These are phyloP conservation scores for Santalum album DNA, from an alignment of 164 flowering plant genomes.

Conservation along the genomic window DNA sequence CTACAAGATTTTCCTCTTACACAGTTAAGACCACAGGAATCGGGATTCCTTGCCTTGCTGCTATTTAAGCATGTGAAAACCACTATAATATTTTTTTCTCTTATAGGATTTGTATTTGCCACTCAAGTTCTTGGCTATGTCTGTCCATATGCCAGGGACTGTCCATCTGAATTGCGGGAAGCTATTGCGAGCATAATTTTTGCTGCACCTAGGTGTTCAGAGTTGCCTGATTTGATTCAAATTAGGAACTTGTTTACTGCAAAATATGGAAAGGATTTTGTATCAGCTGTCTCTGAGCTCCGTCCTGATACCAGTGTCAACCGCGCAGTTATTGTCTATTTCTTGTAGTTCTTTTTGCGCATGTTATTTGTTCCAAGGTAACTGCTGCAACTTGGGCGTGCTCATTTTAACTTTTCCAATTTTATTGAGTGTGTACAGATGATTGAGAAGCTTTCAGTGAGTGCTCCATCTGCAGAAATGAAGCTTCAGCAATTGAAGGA, in stretches of 20 bases:
- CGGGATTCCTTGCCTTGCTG: no score
- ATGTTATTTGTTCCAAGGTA: background rate
- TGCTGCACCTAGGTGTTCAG: slow-evolving; percentile 97
- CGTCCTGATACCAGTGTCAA: slow-evolving; percentile 91
- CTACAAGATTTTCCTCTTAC: background rate
- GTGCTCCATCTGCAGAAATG: slow-evolving; percentile 56
- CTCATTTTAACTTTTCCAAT: background rate
- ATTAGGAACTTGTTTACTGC: slow-evolving; percentile 59
- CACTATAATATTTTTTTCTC: background rate
- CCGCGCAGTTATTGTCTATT: slow-evolving; percentile 55
- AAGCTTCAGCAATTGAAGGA: slow-evolving; percentile 67
- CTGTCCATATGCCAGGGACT: slow-evolving; percentile 48
- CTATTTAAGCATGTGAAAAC: no score
- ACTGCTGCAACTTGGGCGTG: background rate
- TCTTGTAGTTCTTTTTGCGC: slow-evolving; percentile 3
- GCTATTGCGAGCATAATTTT: slow-evolving; percentile 92
- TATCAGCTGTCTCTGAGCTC: slow-evolving; percentile 72
- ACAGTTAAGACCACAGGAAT: background rate
- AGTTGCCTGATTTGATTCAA: slow-evolving; percentile 79
- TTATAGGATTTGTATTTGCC: background rate
- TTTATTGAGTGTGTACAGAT: slow-evolving; percentile 34
- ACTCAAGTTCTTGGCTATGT: slow-evolving; percentile 4
- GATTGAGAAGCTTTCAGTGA: slow-evolving; percentile 81
- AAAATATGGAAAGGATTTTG: slow-evolving; percentile 93
- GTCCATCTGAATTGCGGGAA: slow-evolving; percentile 80